Conservation (phyloP, 2,329 filamentous ascomycete species). For the Ramichloridium luteum region DNA sequence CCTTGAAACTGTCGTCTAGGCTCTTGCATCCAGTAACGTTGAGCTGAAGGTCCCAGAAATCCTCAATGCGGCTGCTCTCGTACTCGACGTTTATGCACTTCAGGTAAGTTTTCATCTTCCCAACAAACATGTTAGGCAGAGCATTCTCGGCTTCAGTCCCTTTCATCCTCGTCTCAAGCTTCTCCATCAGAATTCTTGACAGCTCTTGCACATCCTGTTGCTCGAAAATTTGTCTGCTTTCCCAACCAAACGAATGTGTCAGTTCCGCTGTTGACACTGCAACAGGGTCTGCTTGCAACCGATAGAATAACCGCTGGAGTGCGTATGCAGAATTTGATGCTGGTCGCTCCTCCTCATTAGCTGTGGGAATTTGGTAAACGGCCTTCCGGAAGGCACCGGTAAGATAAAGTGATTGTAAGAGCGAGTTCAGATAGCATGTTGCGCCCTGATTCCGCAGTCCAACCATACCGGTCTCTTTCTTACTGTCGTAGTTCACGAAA, state of each 20-base stretch:
- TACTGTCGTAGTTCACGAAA: conserved; percentile 94
- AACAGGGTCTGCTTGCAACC: conserved; percentile 70
- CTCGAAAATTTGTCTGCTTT: conserved; percentile 94
- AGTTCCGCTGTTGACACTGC: conserved; percentile 87
- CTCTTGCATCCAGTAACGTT: conserved; percentile 93
- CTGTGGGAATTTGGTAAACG: conserved; percentile 92
- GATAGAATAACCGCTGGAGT: conserved; percentile 86
- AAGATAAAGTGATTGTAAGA: conserved; percentile 35
- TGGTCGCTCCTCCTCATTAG: conserved; percentile 62
- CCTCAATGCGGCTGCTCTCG: conserved; percentile 87
- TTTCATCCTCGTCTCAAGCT: conserved; percentile 96
- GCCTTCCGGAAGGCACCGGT: conserved; percentile 89
- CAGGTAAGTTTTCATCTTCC: conserved; percentile 97
- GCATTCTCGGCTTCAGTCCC: conserved; percentile 84
- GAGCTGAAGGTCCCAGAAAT: conserved; percentile 98
- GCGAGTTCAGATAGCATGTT: conserved; percentile 42
- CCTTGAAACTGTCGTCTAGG: conserved; percentile 84
- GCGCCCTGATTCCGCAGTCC: conserved; percentile 94
- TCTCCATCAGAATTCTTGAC: conserved; percentile 92
- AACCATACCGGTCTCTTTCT: conserved; percentile 95
- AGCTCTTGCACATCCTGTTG: conserved; percentile 98
- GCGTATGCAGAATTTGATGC: conserved; percentile 75
- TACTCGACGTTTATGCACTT: conserved; percentile 98
- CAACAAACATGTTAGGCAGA: conserved; percentile 81
- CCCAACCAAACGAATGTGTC: conserved; percentile 95